Percentiles rank a stretch among this genome's conserved stretches.
Conservation (phyloP, 495 filamentous ascomycete genomes). For the Trichoderma asperelloides region DNA sequence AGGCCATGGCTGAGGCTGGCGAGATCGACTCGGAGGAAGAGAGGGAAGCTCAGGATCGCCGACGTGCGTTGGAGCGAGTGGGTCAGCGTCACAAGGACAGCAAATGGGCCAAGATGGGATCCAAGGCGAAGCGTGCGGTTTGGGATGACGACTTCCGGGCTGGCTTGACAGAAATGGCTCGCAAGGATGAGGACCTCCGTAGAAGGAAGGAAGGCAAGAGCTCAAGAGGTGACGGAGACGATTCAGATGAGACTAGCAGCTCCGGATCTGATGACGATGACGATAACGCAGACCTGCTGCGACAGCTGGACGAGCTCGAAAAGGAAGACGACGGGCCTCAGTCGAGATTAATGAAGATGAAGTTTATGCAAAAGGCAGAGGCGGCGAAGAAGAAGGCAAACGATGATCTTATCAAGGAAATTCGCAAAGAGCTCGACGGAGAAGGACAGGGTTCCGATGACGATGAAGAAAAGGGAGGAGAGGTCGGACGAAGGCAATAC, state of each 20-base stretch:
- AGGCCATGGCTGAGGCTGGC: constrained; percentile 58
- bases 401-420: constrained; percentile 64
- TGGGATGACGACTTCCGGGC: constrained; percentile 79
- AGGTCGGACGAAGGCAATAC: constrained; percentile 47
- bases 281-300: constrained; percentile 45
- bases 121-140: constrained; percentile 63
- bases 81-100: constrained; percentile 80
- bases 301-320: constrained; percentile 45
- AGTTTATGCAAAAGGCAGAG: constrained; percentile 87
- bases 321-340: constrained; percentile 29
- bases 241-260: constrained; percentile 45
- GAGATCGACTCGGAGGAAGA: constrained; percentile 64
- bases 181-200: constrained; percentile 75
- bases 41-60: constrained; percentile 65
- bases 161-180: constrained; percentile 72
- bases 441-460: constrained; percentile 46
- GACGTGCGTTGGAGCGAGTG: constrained; percentile 81
- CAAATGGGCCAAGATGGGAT: constrained; percentile 88
- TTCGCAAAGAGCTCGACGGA: constrained; percentile 62
- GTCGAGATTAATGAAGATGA: constrained; percentile 30
- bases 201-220: constrained; percentile 75
- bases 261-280: constrained; percentile 42
- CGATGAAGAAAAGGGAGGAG: constrained; percentile 53
- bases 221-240: constrained; percentile 42
- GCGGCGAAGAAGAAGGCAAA: constrained; percentile 66